Conservation (phyloP, 1,284 basidiomycete species). For the Heterobasidion annosum region DNA sequence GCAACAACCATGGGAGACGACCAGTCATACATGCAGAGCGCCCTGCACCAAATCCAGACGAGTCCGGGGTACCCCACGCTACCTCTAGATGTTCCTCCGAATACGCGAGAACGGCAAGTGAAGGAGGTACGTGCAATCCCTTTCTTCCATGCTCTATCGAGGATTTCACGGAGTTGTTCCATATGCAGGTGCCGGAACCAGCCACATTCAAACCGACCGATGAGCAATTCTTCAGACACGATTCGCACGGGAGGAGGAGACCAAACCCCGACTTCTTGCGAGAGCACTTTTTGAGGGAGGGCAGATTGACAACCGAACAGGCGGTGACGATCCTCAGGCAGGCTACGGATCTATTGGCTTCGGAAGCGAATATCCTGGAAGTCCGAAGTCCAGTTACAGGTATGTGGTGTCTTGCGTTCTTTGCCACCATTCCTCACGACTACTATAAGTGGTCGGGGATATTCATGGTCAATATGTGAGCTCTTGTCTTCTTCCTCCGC, state of each 20-base stretch:
- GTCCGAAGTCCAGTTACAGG: slow-evolving; percentile 92
- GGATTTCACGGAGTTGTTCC: not conserved
- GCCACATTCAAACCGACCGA: slow-evolving; percentile 21
- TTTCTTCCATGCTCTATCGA: not conserved
- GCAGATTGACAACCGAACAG: slow-evolving; percentile 74
- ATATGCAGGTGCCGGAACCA: slow-evolving; percentile 21
- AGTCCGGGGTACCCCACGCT: slow-evolving; percentile 2
- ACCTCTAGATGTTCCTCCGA: slow-evolving; percentile 3
- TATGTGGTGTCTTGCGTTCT: slow-evolving; percentile 29
- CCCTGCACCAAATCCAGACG: slow-evolving; percentile 15
- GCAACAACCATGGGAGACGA: slow-evolving; percentile 9
- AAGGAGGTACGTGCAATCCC: slow-evolving; percentile 13
- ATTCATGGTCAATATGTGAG: slow-evolving; percentile 98
- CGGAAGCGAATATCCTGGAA: slow-evolving; percentile 83
- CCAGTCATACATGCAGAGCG: slow-evolving; percentile 11
- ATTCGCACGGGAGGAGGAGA: slow-evolving; percentile 31
- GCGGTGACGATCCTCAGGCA: slow-evolving; percentile 82
- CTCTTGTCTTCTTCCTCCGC: slow-evolving; percentile 8
- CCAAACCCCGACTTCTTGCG: slow-evolving; percentile 86
- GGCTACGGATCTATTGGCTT: slow-evolving; percentile 66
- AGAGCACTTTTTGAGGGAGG: slow-evolving; percentile 94
- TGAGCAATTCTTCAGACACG: slow-evolving; percentile 24
- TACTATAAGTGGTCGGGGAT: slow-evolving; percentile 79
- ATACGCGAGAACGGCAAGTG: slow-evolving; percentile 15
- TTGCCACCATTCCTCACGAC: slow-evolving; percentile 1